Conservation (phyloP, 305 asterid genomes). For the Fraxinus velutina region DNA sequence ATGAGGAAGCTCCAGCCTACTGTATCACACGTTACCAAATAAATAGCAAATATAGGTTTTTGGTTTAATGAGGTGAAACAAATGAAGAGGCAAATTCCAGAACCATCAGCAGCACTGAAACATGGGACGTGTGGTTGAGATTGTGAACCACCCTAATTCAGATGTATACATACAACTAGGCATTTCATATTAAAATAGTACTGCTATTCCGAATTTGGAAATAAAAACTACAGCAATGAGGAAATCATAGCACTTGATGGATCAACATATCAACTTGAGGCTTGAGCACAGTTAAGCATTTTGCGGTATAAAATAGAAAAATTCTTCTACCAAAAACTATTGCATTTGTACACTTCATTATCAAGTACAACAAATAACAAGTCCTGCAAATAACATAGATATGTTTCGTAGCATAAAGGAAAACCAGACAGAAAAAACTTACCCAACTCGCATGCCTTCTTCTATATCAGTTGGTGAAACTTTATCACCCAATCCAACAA, state of each 20-base stretch:
- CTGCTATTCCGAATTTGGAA: neutral
- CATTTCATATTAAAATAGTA: neutral
- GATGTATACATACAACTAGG: neutral
- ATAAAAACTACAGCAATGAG: neutral
- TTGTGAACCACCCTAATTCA: neutral
- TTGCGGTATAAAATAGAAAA: neutral
- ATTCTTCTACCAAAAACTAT: neutral
- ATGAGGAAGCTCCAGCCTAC: conserved; percentile 12
- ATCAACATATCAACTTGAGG: neutral
- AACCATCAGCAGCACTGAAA: neutral
- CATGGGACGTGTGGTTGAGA: neutral
- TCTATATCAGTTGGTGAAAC: conserved; percentile 95
- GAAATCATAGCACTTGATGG: neutral
- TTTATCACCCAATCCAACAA: conserved; percentile 91
- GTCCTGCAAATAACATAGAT: neutral
- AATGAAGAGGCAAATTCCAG: neutral
- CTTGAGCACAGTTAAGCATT: neutral
- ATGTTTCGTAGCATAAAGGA: neutral
- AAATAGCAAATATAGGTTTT: neutral
- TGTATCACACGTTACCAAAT: neutral
- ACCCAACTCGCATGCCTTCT: conserved; percentile 99
- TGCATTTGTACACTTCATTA: neutral
- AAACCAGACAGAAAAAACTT: conserved; percentile 22
- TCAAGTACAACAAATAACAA: conserved; percentile 1
- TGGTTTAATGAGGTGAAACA: neutral